Evolutionary conservation across 768 basidiomycete genomes (phyloP).

Genomic region (Pleurotus eryngii): DNA sequence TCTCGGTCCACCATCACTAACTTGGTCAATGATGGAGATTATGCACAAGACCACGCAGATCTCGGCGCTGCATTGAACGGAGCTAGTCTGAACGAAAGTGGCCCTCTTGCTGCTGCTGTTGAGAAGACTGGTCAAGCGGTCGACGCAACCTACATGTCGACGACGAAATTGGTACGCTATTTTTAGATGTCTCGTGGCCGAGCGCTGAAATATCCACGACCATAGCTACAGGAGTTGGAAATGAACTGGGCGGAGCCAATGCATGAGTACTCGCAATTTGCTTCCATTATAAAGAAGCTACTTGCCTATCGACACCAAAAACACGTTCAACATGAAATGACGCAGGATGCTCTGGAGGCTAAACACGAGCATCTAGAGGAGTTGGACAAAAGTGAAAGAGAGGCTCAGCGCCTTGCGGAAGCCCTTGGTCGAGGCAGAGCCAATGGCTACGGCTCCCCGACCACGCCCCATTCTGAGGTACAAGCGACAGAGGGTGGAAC

Average conservation of each 20-base stretch:
- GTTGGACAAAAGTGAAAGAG: constrained; percentile 88
- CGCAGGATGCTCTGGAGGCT: constrained; percentile 82
- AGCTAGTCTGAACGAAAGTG: constrained; percentile 84
- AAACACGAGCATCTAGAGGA: constrained; percentile 86
- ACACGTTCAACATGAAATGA: constrained; percentile 97
- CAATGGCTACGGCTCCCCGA: constrained; percentile 21
- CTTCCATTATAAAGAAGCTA: constrained; percentile 89
- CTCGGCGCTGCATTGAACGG: constrained; percentile 91
- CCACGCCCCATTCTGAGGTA: constrained; percentile 22
- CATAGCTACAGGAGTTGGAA: constrained; percentile 88
- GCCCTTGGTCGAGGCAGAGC: constrained; percentile 66
- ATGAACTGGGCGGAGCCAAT: constrained; percentile 94
- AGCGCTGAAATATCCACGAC: constrained; percentile 4
- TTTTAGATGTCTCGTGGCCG: background rate
- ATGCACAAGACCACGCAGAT: constrained; percentile 84
- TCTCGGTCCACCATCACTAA: constrained; percentile 7
- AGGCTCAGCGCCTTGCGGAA: constrained; percentile 84
- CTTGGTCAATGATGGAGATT: constrained; percentile 46
- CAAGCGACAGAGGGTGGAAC: constrained; percentile 15
- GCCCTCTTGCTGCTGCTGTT: constrained; percentile 72
- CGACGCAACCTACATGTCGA: constrained; percentile 91
- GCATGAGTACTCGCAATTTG: constrained; percentile 95
- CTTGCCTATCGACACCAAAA: constrained; percentile 96
- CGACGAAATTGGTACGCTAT: constrained; percentile 73
- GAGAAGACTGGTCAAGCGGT: constrained; percentile 98